Base-by-base conservation (phyloP, 2,329 filamentous ascomycete species). In the Penicillium corylophilum region DNA sequence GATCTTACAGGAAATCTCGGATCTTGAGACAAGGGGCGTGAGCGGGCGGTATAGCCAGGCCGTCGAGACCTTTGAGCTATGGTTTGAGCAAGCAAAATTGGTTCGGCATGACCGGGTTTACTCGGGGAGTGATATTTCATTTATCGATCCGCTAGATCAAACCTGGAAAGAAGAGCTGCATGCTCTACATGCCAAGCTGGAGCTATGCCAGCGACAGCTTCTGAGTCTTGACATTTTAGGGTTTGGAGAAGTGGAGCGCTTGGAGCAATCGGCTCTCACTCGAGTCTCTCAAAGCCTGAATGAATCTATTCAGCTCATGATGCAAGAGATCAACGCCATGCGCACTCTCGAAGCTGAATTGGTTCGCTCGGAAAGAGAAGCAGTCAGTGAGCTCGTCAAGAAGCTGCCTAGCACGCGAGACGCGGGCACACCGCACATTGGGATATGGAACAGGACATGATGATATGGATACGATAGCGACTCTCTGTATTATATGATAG, bases 1-100 rank as follows among this genome's bases (percentile, higher is more conserved):
- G 22, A 53, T 73, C n/a, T 53, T 72, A 6, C 71, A 74, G 54
- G 71, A 74, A 16, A 57, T 74, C 9, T 65, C 66, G 5, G 64
- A 70, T 43, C 52, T 75, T 5, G 24, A 28, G n/a, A 60, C 60
- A 2, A 60, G 64, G 15, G 54, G 54, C 4, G 40, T 50, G 6
- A 53, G 57, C 24, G 67, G 69, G 3, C 61, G 63, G 33, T 74
- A 74, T 57, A 61, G 59, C 16, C 43, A 53, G 33, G 62, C 57
- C 16, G 56, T 73, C 4, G 50, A 58, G 20, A 53, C 53, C 5
- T 75, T 75, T 54, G 71, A 74, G 46, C 48, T 62, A 26, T 75
- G 73, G 73, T 63, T 73, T 26, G 46, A 63, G 5, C 59, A 59
- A 23, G 66, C 64, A 13, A 59, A 64, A 16, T 31, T 59, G 15